Conservation (phyloP, 202 grass and related monocot species). For the Carex arenaria region DNA sequence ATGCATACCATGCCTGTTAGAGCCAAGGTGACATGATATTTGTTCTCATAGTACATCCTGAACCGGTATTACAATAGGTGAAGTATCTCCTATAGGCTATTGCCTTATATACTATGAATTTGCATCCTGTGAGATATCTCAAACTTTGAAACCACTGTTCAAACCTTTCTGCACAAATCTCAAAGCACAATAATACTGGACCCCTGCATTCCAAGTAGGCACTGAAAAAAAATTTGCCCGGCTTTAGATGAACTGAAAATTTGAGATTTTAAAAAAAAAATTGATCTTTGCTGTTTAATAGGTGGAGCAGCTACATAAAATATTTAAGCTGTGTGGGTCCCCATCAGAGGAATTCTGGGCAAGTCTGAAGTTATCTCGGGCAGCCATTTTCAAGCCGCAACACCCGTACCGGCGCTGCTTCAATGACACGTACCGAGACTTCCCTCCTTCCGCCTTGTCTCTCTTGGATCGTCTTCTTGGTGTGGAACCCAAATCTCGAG, state of each 20-base stretch:
- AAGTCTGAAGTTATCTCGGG: constrained; percentile 56
- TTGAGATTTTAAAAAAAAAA: neutral
- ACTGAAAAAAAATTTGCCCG: too few species aligned
- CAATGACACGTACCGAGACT: constrained; percentile 64
- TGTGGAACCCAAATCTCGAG: constrained; percentile 80
- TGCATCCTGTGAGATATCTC: too few species aligned
- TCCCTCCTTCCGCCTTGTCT: constrained; percentile 57
- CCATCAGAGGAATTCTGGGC: constrained; percentile 81
- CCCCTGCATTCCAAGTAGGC: too few species aligned
- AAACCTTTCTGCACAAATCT: too few species aligned
- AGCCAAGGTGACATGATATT: neutral
- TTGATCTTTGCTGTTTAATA: constrained; percentile 7
- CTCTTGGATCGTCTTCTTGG: constrained; percentile 82
- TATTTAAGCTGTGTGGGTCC: constrained; percentile 89
- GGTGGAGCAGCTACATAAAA: constrained; percentile 91
- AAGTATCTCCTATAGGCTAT: neutral
- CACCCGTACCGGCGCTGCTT: constrained; percentile 58
- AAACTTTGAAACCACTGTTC: too few species aligned
- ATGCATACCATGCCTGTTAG: neutral
- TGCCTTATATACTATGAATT: neutral
- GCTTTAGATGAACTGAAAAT: too few species aligned
- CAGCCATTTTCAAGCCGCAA: constrained; percentile 79
- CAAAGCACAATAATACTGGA: too few species aligned
- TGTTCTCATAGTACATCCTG: neutral
- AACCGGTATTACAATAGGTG: neutral